Percentiles rank a stretch among this genome's conserved stretches.
phyloP scores from a whole-genome alignment of 495 filamentous ascomycete species.

The Penicillium robsamsonii region DNA sequence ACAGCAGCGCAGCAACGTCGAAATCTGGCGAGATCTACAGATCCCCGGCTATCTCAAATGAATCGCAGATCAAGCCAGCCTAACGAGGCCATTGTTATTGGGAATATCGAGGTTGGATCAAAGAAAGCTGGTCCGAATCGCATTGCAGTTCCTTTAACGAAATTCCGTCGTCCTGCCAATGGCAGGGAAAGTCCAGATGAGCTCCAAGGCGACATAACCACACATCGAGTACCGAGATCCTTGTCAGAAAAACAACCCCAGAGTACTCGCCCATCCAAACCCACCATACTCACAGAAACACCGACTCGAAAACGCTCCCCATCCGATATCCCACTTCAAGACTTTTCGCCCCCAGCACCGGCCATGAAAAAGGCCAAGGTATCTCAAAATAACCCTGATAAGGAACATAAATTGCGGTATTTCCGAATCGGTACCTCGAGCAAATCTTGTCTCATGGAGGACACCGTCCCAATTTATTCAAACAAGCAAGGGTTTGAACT shows the following conservation, averaged over 20 bases:
- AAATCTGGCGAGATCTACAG: neutral
- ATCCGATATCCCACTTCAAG: slow-evolving; percentile 34
- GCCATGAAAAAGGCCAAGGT: slow-evolving; percentile 21
- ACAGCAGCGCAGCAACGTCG: slow-evolving; percentile 32
- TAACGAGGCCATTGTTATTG: slow-evolving; percentile 1
- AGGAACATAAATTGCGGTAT: slow-evolving; percentile 6
- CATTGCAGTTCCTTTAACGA: neutral
- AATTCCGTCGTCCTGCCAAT: slow-evolving; percentile 3
- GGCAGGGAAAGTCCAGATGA: slow-evolving; percentile 45
- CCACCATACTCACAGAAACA: neutral
- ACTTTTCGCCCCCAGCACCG: slow-evolving; percentile 22
- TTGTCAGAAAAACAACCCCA: slow-evolving; percentile 8
- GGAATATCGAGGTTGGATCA: slow-evolving; percentile 20
- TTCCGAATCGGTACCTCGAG: slow-evolving; percentile 26
- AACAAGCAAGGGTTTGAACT: slow-evolving; percentile 13
- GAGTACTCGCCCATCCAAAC: slow-evolving; percentile 1
- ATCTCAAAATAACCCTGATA: slow-evolving; percentile 12
- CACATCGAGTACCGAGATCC: slow-evolving; percentile 21
- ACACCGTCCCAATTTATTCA: slow-evolving; percentile 17
- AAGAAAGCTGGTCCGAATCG: neutral
- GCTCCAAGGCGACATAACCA: slow-evolving; percentile 41
- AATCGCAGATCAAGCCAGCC: slow-evolving; percentile 1
- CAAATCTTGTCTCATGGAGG: slow-evolving; percentile 10
- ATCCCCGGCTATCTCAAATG: neutral
- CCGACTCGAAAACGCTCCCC: slow-evolving; percentile 26